phyloP scores from a whole-genome alignment of 2,329 filamentous ascomycete species.

The Chaetomium strumarium region DNA sequence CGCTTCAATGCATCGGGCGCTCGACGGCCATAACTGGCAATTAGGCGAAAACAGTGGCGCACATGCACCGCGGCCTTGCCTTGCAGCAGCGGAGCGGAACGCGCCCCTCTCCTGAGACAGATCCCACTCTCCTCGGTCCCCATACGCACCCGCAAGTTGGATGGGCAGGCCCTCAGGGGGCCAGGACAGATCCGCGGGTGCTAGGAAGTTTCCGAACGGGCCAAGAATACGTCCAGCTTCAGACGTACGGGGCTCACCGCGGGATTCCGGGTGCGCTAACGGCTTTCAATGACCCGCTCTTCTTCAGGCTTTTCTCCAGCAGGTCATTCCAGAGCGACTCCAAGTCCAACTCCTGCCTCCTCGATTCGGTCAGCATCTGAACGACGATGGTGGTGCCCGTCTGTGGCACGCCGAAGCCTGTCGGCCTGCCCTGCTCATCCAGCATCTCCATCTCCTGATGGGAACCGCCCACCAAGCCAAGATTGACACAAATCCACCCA shows the following conservation, averaged over 20 bases:
- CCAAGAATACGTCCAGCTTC: constrained; percentile 36
- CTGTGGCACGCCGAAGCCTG: constrained; percentile 64
- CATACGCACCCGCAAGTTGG: constrained; percentile 38
- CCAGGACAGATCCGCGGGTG: constrained; percentile 33
- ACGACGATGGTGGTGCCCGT: constrained; percentile 49
- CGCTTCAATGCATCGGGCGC: constrained; percentile 40
- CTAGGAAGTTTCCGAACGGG: constrained; percentile 42
- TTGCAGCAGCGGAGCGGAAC: constrained; percentile 45
- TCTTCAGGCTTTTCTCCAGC: constrained; percentile 28
- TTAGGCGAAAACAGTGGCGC: constrained; percentile 45
- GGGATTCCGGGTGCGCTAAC: background rate
- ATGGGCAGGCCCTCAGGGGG: constrained; percentile 29
- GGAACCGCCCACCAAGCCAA: constrained; percentile 63
- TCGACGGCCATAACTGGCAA: constrained; percentile 41
- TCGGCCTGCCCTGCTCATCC: constrained; percentile 51
- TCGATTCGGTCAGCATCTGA: constrained; percentile 51
- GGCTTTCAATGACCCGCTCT: background rate
- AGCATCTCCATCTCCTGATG: constrained; percentile 39
- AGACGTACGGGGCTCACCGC: background rate
- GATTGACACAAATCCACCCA: constrained; percentile 93
- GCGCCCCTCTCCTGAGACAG: too few species aligned
- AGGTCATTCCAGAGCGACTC: constrained; percentile 47
- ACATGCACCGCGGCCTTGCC: constrained; percentile 47
- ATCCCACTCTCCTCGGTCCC: constrained; percentile 44
- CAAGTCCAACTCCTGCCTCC: constrained; percentile 47